phyloP scores from a whole-genome alignment of 306 rosid species.

The Trifolium pratense region DNA sequence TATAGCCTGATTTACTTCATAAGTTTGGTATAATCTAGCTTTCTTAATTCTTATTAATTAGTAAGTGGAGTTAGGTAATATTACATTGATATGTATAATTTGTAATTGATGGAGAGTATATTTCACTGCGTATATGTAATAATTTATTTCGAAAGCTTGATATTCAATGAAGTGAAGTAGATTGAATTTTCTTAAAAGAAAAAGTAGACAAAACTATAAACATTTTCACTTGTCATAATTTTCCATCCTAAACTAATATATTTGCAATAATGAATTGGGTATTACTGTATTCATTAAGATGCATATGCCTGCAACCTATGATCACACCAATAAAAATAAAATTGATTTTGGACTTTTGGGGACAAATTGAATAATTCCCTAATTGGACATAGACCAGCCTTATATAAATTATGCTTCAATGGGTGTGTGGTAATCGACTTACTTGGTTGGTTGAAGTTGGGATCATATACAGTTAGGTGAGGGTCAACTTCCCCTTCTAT shows the following conservation, averaged over 20 bases:
- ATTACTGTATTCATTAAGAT: neutral
- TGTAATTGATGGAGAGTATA: slow-evolving; percentile 18
- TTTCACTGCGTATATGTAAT: slow-evolving; percentile 6
- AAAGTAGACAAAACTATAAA: neutral
- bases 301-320: neutral
- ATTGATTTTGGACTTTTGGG: neutral
- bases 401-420: neutral
- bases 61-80: slow-evolving; percentile 32
- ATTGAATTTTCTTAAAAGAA: neutral
- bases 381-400: slow-evolving; percentile 16
- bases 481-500: neutral
- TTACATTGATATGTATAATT: neutral
- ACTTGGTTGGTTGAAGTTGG: slow-evolving; percentile 2
- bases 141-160: neutral
- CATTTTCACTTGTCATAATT: neutral
- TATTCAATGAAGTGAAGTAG: slow-evolving; percentile 9
- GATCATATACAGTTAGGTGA: neutral
- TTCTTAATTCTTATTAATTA: neutral
- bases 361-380: neutral
- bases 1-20: neutral
- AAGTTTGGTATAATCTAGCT: slow-evolving; percentile 33
- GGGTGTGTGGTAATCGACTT: slow-evolving; percentile 21
- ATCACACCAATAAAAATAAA: neutral
- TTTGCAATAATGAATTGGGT: slow-evolving; percentile 12
- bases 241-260: neutral